Percentiles rank a stretch among this genome's conserved stretches.
Conservation (phyloP, 306 rosid species). For the Pyrus communis region DNA sequence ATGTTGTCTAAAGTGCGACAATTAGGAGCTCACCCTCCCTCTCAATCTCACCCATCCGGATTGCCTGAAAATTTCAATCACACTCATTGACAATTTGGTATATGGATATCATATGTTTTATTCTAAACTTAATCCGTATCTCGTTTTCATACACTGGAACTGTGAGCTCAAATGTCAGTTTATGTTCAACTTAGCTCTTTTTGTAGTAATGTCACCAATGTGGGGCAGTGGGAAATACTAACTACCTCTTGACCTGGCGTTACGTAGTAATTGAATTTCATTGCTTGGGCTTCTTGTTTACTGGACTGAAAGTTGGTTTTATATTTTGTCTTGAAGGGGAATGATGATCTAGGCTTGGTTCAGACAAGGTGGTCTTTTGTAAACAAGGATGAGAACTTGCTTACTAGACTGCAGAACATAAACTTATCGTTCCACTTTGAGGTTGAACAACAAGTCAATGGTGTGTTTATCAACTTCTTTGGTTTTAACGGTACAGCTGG, state of each 20-base stretch:
- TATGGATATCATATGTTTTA: background rate
- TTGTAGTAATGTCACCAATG: background rate
- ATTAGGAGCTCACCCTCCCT: too few relatives aligned
- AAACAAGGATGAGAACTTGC: constrained; percentile 97
- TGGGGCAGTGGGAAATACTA: background rate
- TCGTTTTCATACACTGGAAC: background rate
- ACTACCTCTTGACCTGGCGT: background rate
- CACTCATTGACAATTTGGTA: background rate
- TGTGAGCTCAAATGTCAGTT: background rate
- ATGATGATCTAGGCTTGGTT: constrained; percentile 88
- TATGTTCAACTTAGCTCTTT: background rate
- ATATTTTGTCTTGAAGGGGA: constrained; percentile 48
- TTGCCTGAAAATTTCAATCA: background rate
- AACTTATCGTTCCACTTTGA: constrained; percentile 94
- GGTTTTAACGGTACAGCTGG: constrained; percentile 99
- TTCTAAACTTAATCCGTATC: background rate
- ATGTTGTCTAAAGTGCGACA: background rate
- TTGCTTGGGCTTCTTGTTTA: background rate
- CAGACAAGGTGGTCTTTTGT: constrained; percentile 97
- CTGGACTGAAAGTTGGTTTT: background rate
- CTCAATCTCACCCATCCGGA: background rate
- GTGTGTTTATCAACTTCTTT: constrained; percentile 79
- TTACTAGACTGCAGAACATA: constrained; percentile 89
- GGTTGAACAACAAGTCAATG: constrained; percentile 97
- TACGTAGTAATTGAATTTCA: background rate